Conservation (phyloP, 805 yeast species). For the Kluyveromyces aestuarii region DNA sequence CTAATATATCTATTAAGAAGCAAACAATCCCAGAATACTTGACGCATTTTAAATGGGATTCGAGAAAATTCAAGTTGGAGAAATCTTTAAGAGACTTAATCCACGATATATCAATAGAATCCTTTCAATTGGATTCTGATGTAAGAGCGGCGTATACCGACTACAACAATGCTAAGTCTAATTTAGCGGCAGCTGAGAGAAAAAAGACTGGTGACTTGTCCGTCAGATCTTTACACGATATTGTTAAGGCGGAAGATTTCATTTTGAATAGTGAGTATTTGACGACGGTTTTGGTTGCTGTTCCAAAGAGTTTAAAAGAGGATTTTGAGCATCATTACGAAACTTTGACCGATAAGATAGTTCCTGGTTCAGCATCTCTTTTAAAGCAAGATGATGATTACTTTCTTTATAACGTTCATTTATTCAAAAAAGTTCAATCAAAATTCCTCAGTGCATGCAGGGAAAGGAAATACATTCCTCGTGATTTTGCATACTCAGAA, state of each 20-base stretch:
- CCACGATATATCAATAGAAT: slow-evolving; percentile 61
- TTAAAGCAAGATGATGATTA: slow-evolving; percentile 70
- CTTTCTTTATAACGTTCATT: slow-evolving; percentile 62
- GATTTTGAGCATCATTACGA: slow-evolving; percentile 70
- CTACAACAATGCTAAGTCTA: slow-evolving; percentile 77
- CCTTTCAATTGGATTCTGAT: slow-evolving; percentile 75
- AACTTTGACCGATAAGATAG: slow-evolving; percentile 67
- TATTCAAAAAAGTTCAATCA: slow-evolving; percentile 72
- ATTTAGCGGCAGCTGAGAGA: slow-evolving; percentile 79
- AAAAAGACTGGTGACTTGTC: slow-evolving; percentile 90
- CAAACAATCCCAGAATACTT: slow-evolving; percentile 50
- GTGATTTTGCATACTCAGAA: slow-evolving; percentile 85
- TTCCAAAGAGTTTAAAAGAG: slow-evolving; percentile 55
- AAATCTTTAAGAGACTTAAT: slow-evolving; percentile 73
- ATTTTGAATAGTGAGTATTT: slow-evolving; percentile 81
- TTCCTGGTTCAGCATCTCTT: slow-evolving; percentile 77
- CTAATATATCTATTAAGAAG: slow-evolving; percentile 40
- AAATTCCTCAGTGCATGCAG: slow-evolving; percentile 65
- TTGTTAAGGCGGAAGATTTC: slow-evolving; percentile 76
- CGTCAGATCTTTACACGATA: slow-evolving; percentile 80
- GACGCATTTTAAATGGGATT: slow-evolving; percentile 78
- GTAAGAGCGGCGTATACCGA: slow-evolving; percentile 64
- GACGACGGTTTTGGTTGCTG: slow-evolving; percentile 78
- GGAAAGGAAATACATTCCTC: slow-evolving; percentile 83
- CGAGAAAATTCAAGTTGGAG: slow-evolving; percentile 77